phyloP scores from a whole-genome alignment of 2,329 filamentous ascomycete genomes.

The Raffaelea deltoideospora region DNA sequence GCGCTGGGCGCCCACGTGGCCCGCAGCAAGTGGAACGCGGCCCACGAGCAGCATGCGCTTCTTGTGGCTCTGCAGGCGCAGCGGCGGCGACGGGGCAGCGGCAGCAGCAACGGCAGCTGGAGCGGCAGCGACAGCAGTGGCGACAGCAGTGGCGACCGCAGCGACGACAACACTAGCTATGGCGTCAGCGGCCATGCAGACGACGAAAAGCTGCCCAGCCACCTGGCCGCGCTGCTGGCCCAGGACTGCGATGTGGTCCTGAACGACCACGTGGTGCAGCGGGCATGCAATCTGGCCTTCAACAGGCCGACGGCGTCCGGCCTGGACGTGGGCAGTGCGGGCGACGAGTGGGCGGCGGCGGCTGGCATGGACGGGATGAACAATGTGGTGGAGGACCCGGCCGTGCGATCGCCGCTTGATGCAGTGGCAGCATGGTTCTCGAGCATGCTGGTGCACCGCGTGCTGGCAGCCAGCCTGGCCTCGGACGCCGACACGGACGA shows the following conservation, averaged over 20 bases:
- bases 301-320: constrained; percentile 62
- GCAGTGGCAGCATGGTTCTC: constrained; percentile 89
- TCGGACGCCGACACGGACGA: constrained; percentile 21
- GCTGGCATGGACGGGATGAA: constrained; percentile 60
- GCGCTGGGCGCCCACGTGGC: constrained; percentile 59
- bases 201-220: constrained; percentile 56
- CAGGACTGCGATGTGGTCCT: constrained; percentile 73
- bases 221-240: constrained; percentile 61
- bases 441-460: constrained; percentile 53
- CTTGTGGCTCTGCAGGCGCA: constrained; percentile 30
- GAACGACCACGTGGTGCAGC: constrained; percentile 60
- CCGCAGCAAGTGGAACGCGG: constrained; percentile 65
- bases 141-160: constrained; percentile 30
- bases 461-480: constrained; percentile 48
- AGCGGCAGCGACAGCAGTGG: constrained; percentile 28
- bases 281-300: constrained; percentile 81
- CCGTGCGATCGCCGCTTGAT: constrained; percentile 76
- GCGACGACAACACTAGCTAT: constrained; percentile 8
- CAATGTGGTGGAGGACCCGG: constrained; percentile 67
- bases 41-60: constrained; percentile 48
- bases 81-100: constrained; percentile 27
- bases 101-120: not conserved
- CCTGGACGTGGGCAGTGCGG: no score
- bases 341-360: constrained; percentile 31
- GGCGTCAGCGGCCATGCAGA: constrained; percentile 12